Percentiles rank a stretch among this genome's conserved stretches.
These are phyloP conservation scores for Monilinia laxa DNA, from an alignment of 2,329 filamentous ascomycete genomes.

Conservation along the genomic window DNA sequence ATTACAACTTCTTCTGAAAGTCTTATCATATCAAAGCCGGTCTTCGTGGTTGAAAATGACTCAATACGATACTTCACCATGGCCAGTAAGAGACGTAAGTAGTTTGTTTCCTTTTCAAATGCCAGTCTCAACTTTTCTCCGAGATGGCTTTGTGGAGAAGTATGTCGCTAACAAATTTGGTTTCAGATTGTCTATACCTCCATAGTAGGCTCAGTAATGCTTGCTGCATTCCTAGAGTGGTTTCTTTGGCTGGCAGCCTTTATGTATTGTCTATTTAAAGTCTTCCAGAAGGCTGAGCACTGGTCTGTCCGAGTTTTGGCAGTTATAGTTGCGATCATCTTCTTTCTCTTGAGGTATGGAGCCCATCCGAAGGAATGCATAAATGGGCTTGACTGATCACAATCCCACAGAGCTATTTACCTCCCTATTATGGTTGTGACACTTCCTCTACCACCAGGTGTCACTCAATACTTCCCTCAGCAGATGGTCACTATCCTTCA, in stretches of 20 bases:
- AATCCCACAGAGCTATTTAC: slow-evolving; percentile 66
- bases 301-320: slow-evolving; percentile 79
- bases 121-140: slow-evolving; percentile 7
- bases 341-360: slow-evolving; percentile 70
- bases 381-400: slow-evolving; percentile 11
- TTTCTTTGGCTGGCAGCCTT: slow-evolving; percentile 94
- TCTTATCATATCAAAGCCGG: neutral
- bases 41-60: slow-evolving; percentile 43
- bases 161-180: slow-evolving; percentile 23
- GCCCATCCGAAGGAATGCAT: neutral
- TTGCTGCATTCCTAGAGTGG: slow-evolving; percentile 88
- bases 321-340: slow-evolving; percentile 70
- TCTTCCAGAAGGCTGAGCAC: slow-evolving; percentile 84
- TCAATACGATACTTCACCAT: slow-evolving; percentile 44
- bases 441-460: slow-evolving; percentile 71
- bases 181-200: slow-evolving; percentile 78
- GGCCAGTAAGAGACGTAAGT: slow-evolving; percentile 53
- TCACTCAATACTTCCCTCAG: slow-evolving; percentile 71
- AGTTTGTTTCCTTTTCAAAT: neutral
- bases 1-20: slow-evolving; percentile 1
- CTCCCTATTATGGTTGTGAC: slow-evolving; percentile 94
- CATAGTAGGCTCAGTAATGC: slow-evolving; percentile 77
- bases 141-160: slow-evolving; percentile 3
- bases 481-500: slow-evolving; percentile 71
- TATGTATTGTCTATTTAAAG: slow-evolving; percentile 84